phyloP scores from a whole-genome alignment of 257 asterid species.

The Solanum lignicaule region DNA sequence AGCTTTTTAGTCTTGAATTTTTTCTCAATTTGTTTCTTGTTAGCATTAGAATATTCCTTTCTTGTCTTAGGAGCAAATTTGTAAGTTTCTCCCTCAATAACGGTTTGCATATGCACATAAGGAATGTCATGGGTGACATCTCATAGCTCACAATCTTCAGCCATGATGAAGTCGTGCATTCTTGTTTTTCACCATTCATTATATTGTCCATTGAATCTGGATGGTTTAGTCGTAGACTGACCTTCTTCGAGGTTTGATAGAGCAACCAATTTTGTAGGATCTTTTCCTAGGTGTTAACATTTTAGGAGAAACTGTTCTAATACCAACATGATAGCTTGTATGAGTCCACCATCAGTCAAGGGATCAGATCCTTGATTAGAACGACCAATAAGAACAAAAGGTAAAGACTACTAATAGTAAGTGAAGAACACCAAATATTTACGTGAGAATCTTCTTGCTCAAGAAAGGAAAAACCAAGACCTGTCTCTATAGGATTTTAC shows the following conservation, averaged over 20 bases:
- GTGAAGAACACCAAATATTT: background rate
- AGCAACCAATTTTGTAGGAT: background rate
- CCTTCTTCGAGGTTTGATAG: background rate
- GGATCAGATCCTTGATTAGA: too few species aligned
- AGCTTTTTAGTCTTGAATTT: background rate
- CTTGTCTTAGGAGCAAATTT: background rate
- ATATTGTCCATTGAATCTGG: too few species aligned
- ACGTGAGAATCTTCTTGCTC: background rate
- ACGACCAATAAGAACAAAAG: background rate
- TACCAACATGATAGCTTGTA: background rate
- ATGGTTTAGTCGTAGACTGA: background rate
- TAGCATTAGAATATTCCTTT: background rate
- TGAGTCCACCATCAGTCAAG: background rate
- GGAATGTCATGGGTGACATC: background rate
- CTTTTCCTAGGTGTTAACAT: too few species aligned
- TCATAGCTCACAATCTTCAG: background rate
- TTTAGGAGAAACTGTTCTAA: background rate
- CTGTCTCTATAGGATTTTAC: background rate
- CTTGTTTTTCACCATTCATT: background rate
- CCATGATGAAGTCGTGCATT: too few species aligned
- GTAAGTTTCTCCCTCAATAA: background rate
- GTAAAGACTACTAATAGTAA: too few species aligned
- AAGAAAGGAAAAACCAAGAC: background rate
- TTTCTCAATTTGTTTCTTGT: too few species aligned
- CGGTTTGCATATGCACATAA: background rate